These are phyloP conservation scores for Aspergillus ochraceus DNA, from an alignment of 2,329 filamentous ascomycete genomes.

Conservation along the genomic window DNA sequence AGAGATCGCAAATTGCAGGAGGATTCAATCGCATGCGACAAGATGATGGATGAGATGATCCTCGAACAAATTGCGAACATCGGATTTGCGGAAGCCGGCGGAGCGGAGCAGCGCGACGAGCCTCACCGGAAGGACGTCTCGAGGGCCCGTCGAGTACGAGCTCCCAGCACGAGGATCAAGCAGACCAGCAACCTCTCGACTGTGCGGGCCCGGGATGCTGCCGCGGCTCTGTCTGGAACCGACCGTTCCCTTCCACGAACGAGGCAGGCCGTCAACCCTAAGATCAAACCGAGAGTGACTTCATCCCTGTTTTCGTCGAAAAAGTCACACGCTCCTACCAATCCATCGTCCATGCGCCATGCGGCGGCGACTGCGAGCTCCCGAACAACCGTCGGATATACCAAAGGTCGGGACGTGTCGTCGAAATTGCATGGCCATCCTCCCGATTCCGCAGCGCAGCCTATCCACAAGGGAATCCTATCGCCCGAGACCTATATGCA, in stretches of 20 bases:
- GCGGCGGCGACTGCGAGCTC: constrained; percentile 67
- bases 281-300: constrained; percentile 39
- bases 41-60: constrained; percentile 67
- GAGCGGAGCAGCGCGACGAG: constrained; percentile 44
- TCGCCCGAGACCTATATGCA: constrained; percentile 45
- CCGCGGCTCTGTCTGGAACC: constrained; percentile 36
- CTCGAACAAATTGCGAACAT: constrained; percentile 65
- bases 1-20: constrained; percentile 68
- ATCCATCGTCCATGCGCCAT: constrained; percentile 57
- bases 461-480: constrained; percentile 30
- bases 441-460: constrained; percentile 21
- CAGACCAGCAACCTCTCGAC: constrained; percentile 37
- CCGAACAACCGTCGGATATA: constrained; percentile 81
- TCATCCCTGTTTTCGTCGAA: constrained; percentile 34
- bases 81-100: constrained; percentile 60
- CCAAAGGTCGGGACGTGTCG: constrained; percentile 62
- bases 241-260: constrained; percentile 34
- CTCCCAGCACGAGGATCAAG: constrained; percentile 24
- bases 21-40: constrained; percentile 61
- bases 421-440: constrained; percentile 29
- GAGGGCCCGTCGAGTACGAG: constrained; percentile 26
- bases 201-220: constrained; percentile 42
- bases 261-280: constrained; percentile 28
- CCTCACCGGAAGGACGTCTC: constrained; percentile 39
- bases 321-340: constrained; percentile 49